These are phyloP conservation scores for Debaryomyces udenii DNA, from an alignment of 1,139 yeast genomes.

Conservation along the genomic window DNA sequence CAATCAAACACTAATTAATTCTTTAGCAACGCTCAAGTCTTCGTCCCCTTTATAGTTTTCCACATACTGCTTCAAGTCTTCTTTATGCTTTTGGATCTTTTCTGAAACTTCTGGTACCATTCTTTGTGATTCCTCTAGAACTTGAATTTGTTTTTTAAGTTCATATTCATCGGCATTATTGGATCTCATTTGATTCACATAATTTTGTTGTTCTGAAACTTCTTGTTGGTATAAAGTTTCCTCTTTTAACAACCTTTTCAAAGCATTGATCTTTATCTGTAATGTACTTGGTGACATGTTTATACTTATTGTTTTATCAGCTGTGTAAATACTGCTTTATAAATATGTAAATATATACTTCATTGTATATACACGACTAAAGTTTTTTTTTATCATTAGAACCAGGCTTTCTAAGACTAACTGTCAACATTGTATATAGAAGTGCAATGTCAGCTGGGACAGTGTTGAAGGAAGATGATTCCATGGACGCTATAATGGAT, in stretches of 20 bases:
- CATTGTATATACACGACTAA: too few species aligned
- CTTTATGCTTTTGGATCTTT: conserved; percentile 54
- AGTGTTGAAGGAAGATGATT: conserved; percentile 4
- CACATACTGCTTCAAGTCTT: conserved; percentile 40
- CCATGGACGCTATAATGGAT: conserved; percentile 11
- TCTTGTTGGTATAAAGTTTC: conserved; percentile 66
- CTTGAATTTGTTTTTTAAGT: conserved; percentile 64
- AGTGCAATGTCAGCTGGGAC: not conserved
- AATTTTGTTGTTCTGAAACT: conserved; percentile 59
- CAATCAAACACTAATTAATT: conserved; percentile 16
- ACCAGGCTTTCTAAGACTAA: too few species aligned
- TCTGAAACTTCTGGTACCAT: conserved; percentile 65
- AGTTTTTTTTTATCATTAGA: not conserved
- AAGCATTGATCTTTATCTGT: conserved; percentile 76
- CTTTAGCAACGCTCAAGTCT: conserved; percentile 46
- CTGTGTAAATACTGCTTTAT: too few species aligned
- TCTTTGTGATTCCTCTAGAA: conserved; percentile 67
- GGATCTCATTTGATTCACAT: conserved; percentile 46
- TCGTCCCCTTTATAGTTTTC: conserved; percentile 50
- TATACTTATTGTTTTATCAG: not conserved
- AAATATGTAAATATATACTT: not conserved
- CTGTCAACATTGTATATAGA: not conserved
- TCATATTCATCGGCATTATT: conserved; percentile 66
- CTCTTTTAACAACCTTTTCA: conserved; percentile 75
- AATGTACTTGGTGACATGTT: conserved; percentile 75